Percentiles rank a stretch among this genome's conserved stretches.
phyloP scores from a whole-genome alignment of 2,329 filamentous ascomycete species.

The Onygena corvina region DNA sequence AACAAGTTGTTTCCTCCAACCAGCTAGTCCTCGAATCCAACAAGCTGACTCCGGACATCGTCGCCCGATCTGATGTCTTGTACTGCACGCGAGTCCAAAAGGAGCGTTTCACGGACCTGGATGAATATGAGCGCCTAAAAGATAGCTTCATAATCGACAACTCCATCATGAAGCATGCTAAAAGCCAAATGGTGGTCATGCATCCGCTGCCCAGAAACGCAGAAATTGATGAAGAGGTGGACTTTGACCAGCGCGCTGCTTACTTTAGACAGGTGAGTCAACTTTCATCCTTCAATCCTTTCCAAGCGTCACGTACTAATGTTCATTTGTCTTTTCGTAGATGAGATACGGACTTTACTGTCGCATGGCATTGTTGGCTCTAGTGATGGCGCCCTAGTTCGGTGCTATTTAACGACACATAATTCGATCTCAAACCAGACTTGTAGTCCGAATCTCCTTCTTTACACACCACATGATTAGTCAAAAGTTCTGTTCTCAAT shows the following conservation, averaged over 20 bases:
- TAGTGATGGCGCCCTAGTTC: conserved; percentile 59
- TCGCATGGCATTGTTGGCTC: conserved; percentile 89
- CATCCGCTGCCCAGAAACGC: conserved; percentile 89
- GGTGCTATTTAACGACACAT: neutral
- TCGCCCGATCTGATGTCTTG: conserved; percentile 76
- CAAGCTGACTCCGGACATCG: conserved; percentile 71
- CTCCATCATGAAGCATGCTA: conserved; percentile 75
- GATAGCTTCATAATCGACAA: conserved; percentile 84
- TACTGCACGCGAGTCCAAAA: conserved; percentile 97
- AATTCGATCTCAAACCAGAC: neutral
- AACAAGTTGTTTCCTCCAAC: conserved; percentile 58
- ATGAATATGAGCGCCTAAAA: conserved; percentile 78
- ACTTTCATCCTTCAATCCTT: neutral
- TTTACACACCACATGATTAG: neutral
- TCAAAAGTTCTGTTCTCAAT: conserved; percentile 5
- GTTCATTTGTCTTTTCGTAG: conserved; percentile 35
- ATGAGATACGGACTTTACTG: conserved; percentile 97
- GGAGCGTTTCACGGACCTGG: conserved; percentile 75
- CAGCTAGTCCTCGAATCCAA: conserved; percentile 67
- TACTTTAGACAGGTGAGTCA: conserved; percentile 95
- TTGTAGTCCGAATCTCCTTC: neutral
- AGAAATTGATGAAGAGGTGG: conserved; percentile 89
- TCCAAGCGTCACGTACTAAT: conserved; percentile 7
- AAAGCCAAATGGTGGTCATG: conserved; percentile 86
- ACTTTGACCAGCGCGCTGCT: conserved; percentile 90